phyloP scores from a whole-genome alignment of 192 early-diverging fungal genomes.

The Entomortierella chlamydospora region DNA sequence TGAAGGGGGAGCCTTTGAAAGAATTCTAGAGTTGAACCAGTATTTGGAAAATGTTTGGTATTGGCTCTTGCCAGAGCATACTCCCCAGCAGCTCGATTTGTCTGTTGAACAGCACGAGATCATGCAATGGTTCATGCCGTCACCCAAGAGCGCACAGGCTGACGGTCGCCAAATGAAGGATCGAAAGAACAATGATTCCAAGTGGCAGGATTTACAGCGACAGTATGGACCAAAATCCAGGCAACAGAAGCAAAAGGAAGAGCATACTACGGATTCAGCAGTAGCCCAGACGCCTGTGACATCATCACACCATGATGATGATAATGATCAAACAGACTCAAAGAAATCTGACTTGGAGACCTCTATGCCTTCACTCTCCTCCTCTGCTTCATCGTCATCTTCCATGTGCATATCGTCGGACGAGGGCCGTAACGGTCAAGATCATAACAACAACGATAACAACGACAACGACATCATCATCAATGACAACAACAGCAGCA shows the following conservation, averaged over 20 bases:
- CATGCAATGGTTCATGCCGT: conserved; percentile 48
- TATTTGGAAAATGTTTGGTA: conserved; percentile 46
- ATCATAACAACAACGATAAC: background rate
- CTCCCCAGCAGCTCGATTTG: background rate
- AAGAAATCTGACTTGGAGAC: background rate
- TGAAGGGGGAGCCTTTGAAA: conserved; percentile 45
- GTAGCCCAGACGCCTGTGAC: background rate
- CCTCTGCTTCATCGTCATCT: conserved; percentile 3
- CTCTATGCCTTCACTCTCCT: conserved; percentile 20
- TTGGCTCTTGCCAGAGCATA: conserved; percentile 30
- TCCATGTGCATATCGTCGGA: background rate
- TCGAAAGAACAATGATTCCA: background rate
- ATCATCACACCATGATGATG: background rate
- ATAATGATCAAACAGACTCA: background rate
- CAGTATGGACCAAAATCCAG: background rate
- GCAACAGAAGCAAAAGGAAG: background rate
- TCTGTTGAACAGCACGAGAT: conserved; percentile 26
- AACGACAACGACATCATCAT: conserved; percentile 1
- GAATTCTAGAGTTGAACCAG: conserved; percentile 39
- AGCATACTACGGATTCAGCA: too few relatives aligned
- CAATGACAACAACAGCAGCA: conserved; percentile 1
- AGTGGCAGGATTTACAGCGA: background rate
- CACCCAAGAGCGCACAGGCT: conserved; percentile 13
- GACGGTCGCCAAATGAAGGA: conserved; percentile 47
- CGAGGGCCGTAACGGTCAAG: background rate